Evolutionary conservation across 805 yeast genomes (phyloP).

Genomic region (Tanozyma kutaoensis): DNA sequence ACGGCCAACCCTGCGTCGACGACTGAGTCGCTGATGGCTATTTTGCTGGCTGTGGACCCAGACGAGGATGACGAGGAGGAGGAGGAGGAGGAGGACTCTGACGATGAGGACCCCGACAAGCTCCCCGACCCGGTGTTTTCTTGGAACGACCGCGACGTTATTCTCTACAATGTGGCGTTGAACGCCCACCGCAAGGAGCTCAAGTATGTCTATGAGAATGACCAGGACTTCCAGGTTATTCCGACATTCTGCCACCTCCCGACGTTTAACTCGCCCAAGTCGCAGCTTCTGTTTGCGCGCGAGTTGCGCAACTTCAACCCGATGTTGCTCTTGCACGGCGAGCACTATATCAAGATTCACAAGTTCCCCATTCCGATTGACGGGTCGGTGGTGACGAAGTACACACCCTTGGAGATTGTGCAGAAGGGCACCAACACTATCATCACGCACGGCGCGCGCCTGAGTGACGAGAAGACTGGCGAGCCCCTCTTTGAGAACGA

Average conservation of each 20-base stretch:
- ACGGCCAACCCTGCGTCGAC: conserved; percentile 47
- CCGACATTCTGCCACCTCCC: conserved; percentile 91
- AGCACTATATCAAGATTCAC: conserved; percentile 71
- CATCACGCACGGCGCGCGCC: conserved; percentile 59
- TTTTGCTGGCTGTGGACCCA: conserved; percentile 46
- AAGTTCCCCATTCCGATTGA: conserved; percentile 70
- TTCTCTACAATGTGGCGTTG: conserved; percentile 77
- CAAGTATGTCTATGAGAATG: conserved; percentile 67
- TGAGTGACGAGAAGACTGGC: conserved; percentile 56
- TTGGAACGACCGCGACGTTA: conserved; percentile 57
- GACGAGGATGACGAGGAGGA: conserved; percentile 15
- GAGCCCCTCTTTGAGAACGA: conserved; percentile 67
- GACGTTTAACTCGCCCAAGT: conserved; percentile 50
- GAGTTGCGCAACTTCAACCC: conserved; percentile 78
- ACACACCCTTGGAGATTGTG: conserved; percentile 56
- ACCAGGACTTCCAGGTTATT: conserved; percentile 65
- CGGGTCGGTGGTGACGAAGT: conserved; percentile 48
- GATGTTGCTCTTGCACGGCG: conserved; percentile 85
- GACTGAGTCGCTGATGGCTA: conserved; percentile 70
- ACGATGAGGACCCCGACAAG: conserved; percentile 17
- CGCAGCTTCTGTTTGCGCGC: conserved; percentile 42
- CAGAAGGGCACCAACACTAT: conserved; percentile 83
- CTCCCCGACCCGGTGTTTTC: conserved; percentile 33
- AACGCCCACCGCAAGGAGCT: conserved; percentile 76
- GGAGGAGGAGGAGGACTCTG: conserved; percentile 25